phyloP scores from a whole-genome alignment of 768 basidiomycete species.

The Rhodosporidiobolus sp. region DNA sequence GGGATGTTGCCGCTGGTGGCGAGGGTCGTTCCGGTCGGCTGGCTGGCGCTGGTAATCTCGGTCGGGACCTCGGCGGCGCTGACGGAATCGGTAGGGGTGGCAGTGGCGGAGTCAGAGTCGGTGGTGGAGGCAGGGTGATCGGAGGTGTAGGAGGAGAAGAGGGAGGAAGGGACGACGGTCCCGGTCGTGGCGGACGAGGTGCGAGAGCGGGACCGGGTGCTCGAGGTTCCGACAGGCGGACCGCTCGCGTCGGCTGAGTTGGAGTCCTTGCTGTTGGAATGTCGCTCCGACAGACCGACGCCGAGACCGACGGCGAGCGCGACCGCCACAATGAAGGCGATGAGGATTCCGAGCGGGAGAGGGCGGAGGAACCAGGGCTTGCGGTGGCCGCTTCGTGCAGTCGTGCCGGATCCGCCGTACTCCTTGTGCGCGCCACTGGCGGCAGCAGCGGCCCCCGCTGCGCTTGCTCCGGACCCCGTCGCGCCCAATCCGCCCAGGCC shows the following conservation, averaged over 20 bases:
- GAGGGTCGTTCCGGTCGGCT: slow-evolving; percentile 4
- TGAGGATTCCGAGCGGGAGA: slow-evolving; percentile 16
- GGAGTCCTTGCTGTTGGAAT: background rate
- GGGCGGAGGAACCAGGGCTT: slow-evolving; percentile 34
- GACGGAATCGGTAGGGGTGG: background rate
- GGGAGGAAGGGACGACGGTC: slow-evolving; percentile 30
- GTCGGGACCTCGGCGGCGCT: background rate
- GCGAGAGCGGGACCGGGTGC: background rate
- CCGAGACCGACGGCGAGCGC: slow-evolving; percentile 38
- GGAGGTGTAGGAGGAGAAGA: slow-evolving; percentile 25
- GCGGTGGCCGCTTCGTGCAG: slow-evolving; percentile 11
- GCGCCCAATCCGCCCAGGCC: background rate
- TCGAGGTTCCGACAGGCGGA: background rate
- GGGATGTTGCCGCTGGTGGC: slow-evolving; percentile 35
- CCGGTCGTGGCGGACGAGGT: slow-evolving; percentile 15
- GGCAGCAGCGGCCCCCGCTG: background rate
- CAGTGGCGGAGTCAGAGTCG: too few species aligned
- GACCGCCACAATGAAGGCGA: slow-evolving; percentile 19
- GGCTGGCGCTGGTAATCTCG: slow-evolving; percentile 5
- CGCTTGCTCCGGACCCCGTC: background rate
- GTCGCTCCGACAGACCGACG: slow-evolving; percentile 22
- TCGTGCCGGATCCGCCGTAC: slow-evolving; percentile 22
- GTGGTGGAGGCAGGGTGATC: slow-evolving; percentile 14
- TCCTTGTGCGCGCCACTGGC: background rate
- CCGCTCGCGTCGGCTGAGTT: too few species aligned